Evolutionary conservation across 495 filamentous ascomycete genomes (phyloP), one percentile per base, ranked within the genome.

Genomic region (Cercophora scortea): DNA sequence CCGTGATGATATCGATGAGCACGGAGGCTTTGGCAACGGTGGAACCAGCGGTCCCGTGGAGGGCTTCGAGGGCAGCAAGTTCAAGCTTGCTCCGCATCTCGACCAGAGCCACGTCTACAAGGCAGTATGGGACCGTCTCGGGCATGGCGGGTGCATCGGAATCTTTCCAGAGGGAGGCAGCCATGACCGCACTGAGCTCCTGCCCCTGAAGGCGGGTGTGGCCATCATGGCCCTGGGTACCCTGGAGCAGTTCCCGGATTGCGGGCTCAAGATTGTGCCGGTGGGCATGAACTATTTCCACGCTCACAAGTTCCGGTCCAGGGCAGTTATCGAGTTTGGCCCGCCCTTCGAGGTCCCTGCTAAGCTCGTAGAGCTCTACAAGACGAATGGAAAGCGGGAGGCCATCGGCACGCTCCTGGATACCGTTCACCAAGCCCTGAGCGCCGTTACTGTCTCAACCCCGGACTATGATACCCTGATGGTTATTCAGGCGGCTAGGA

Each of bases 261-360:
- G 87, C 63, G 90, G 87, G n/a, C 65, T 99, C 56, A 94, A 89
- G 67, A 97, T 99, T 60, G 87, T 99, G n/a, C 94, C 94, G n/a
- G 92, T 90, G 46, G 94, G 94, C 54, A 97, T 97, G 93, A 99
- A 99, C 63, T 99, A 99, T 69, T 99, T 99, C 71, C 93, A 99
- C 69, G 87, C 93, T 5, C 93, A 99, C 72, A 99, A 97, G 66
- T 99, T 99, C 70, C 84, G 93, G 15, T 99, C 93, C 46, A 80
- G 93, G 63, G 94, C 94, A 38, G 93, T 99, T 2, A 82, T 99
- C 53, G 93, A 99, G 59, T 99, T 99, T 65, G 93, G 94, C 17
- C 83, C 77, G 25, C 90, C 93, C 3, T 76, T 97, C 35, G 86
- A 94, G 52, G 81, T 96, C 8, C 87, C 89, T 1, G 69, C 66